A percentile compares a stretch with the other conserved stretches of the same genome.
Evolutionary conservation across 495 filamentous ascomycete species (phyloP).

Genomic region (Friedmanniomyces simplex): DNA sequence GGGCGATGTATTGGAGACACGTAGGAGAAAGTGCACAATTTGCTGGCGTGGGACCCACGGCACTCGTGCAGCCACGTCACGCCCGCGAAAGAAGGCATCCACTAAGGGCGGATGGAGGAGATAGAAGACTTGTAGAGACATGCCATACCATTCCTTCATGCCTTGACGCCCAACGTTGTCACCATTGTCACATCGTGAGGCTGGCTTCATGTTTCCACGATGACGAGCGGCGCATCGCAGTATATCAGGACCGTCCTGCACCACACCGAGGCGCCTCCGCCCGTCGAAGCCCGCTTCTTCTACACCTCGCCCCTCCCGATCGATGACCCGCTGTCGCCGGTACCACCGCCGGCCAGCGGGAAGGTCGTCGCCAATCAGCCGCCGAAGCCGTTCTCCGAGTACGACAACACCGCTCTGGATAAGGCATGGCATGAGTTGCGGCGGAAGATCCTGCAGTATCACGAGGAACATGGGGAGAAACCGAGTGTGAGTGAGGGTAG

Average conservation of each 20-base stretch:
- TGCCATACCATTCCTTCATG: background rate
- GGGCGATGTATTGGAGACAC: background rate
- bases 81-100: background rate
- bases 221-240: background rate
- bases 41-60: background rate
- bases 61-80: no score
- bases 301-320: constrained; percentile 32
- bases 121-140: background rate
- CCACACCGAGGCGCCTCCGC: constrained; percentile 27
- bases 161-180: constrained; percentile 4
- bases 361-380: constrained; percentile 20
- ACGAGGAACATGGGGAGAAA: constrained; percentile 27
- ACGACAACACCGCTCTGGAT: constrained; percentile 33
- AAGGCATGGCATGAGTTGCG: constrained; percentile 33
- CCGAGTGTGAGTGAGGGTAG: background rate
- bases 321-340: constrained; percentile 35
- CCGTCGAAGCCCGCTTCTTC: constrained; percentile 32
- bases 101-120: background rate
- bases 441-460: constrained; percentile 28
- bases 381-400: constrained; percentile 33
- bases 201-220: background rate
- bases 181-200: background rate
- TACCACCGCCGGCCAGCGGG: constrained; percentile 28
- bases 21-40: background rate
- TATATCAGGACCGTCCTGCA: constrained; percentile 31